Conservation (phyloP, 129 eudicot genomes). For the Flaveria robusta region DNA sequence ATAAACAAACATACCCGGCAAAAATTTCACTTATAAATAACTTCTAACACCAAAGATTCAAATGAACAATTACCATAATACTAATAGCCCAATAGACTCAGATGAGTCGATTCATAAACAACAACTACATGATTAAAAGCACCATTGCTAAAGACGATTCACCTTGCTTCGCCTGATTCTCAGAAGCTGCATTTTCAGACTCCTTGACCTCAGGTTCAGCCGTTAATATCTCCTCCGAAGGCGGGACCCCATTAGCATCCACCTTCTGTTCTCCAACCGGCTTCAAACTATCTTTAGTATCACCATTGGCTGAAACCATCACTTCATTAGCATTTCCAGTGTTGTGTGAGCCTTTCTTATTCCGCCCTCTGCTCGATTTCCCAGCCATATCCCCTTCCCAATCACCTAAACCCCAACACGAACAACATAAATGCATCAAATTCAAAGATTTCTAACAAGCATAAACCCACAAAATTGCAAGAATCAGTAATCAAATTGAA, state of each 20-base stretch:
- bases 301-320: constrained; percentile 42
- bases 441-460: neutral
- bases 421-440: neutral
- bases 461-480: neutral
- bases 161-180: constrained; percentile 71
- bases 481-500: neutral
- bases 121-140: neutral
- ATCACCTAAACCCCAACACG: constrained; percentile 28
- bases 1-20: no score
- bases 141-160: constrained; percentile 14
- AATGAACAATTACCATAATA: neutral
- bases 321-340: constrained; percentile 38
- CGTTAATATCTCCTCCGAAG: constrained; percentile 33
- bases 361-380: constrained; percentile 75
- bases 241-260: constrained; percentile 49
- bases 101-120: neutral
- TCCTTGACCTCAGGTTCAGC: constrained; percentile 44
- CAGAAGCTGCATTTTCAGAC: constrained; percentile 35
- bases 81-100: neutral
- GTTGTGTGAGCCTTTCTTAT: constrained; percentile 53
- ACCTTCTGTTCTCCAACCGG: constrained; percentile 34
- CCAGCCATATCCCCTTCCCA: constrained; percentile 74
- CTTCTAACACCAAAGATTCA: constrained; percentile 9
- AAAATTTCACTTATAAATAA: no score
- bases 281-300: constrained; percentile 33